Evolutionary conservation across 768 basidiomycete genomes (phyloP).

Genomic region (Jaapia argillacea): DNA sequence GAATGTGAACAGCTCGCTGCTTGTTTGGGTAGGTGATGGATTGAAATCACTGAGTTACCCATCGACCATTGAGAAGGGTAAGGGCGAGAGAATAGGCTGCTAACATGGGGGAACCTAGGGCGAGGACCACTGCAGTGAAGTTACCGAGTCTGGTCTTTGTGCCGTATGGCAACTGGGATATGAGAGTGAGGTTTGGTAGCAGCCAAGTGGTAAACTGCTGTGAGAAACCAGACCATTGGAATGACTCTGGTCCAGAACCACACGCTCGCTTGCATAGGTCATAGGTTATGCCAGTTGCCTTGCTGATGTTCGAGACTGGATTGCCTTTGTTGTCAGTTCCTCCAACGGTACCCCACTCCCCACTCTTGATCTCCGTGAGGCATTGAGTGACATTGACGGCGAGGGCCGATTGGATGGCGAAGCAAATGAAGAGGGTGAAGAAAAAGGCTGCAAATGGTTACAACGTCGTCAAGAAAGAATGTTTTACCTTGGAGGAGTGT

Average conservation of each 20-base stretch:
- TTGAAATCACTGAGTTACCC: too few species aligned
- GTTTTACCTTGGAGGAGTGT: too few species aligned
- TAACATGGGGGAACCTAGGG: background rate
- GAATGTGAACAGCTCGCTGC: too few species aligned
- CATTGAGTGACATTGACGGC: background rate
- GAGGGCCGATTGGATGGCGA: too few species aligned
- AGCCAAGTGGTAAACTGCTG: background rate
- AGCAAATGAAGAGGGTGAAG: too few species aligned
- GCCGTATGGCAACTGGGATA: background rate
- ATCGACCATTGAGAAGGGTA: too few species aligned
- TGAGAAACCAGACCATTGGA: background rate
- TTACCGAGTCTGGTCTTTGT: background rate
- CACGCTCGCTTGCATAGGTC: background rate
- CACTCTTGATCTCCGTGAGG: slow-evolving; percentile 1
- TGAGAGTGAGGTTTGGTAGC: background rate
- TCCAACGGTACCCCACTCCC: background rate
- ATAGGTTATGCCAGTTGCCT: background rate
- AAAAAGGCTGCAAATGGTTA: too few species aligned
- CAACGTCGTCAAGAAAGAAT: too few species aligned
- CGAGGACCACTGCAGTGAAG: background rate
- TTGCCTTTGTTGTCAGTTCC: background rate
- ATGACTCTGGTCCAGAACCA: background rate
- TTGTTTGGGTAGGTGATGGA: too few species aligned
- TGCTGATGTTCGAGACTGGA: background rate
- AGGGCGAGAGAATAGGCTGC: too few species aligned